Base-by-base conservation (phyloP, 306 rosid genomes). In the Quercus engelmannii region DNA sequence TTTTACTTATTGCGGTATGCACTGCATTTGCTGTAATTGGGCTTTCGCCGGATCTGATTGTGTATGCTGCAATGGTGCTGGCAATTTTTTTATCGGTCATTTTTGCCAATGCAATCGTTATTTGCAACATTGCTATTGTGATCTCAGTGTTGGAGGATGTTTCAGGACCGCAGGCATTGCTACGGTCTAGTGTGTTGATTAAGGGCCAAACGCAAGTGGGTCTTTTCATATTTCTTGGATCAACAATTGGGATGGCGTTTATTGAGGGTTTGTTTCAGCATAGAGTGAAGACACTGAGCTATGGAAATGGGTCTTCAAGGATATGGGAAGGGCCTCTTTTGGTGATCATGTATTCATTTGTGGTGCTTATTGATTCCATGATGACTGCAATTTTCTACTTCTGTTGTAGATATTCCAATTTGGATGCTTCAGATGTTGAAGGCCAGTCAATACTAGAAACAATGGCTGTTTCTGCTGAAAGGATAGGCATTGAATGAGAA, bases 251-350 rank as follows among this genome's bases (percentile, higher is more conserved):
- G 70, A 86, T 88, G 88, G 92, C 97, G 17, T 90, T 96, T 78
- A 96, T 96, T 81, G 94, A 96, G 88, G 98, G 98, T 0, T 79
- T 96, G 85, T 96, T 91, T 84, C 97, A 93, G 88, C 97, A 96
- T 63, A 90, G 98, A 52, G 99, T 96, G 76, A 93, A 88, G 93
- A 91, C 93, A 0, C 73, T 96, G 78, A 96, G 99, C 92, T 96
- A 96, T 62, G 99, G 99, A 51, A 97, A 96, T 69, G 98, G 99
- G 71, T 93, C 98, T 80, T 96, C 99, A 0, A 86, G 98, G 85
- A 51, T 90, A 71, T 96, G 99, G 99, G 99, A 96, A 89, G 98
- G 99, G 56, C 99, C 98, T 2, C 97, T 96, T 56, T 85, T 96
- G 96, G 99, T 96, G 82, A 79, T 91, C 30, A 93, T 93, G 97